Evolutionary conservation across 345 rosid species (phyloP).

Genomic region (Melaleuca quinquenervia): DNA sequence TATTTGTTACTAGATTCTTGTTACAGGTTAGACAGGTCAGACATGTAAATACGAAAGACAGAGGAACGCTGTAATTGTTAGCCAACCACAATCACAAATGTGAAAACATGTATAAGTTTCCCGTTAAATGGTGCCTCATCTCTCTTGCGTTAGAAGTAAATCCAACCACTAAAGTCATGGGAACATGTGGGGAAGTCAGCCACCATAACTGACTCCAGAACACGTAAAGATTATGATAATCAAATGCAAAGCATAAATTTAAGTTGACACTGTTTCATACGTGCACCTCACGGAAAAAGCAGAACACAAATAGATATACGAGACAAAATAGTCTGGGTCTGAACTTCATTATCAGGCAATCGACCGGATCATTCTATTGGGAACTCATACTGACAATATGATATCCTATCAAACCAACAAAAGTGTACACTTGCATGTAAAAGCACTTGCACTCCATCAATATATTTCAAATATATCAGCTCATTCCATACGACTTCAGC

Average conservation of each 20-base stretch:
- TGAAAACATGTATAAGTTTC: background rate
- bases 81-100: background rate
- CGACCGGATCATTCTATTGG: background rate
- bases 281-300: background rate
- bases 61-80: background rate
- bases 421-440: background rate
- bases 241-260: background rate
- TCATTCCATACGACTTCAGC: background rate
- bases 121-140: background rate
- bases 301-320: background rate
- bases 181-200: background rate
- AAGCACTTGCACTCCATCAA: background rate
- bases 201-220: background rate
- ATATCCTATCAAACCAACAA: background rate
- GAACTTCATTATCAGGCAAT: background rate
- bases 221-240: background rate
- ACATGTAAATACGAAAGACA: background rate
- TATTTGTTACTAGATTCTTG: background rate
- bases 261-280: background rate
- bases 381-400: background rate
- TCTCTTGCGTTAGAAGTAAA: background rate
- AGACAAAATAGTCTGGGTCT: background rate
- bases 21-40: background rate
- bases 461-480: background rate
- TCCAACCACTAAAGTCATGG: background rate